Evolutionary conservation across 257 asterid species (phyloP), one percentile per base, ranked within the genome.

Genomic region (Solanum medicagineum): DNA sequence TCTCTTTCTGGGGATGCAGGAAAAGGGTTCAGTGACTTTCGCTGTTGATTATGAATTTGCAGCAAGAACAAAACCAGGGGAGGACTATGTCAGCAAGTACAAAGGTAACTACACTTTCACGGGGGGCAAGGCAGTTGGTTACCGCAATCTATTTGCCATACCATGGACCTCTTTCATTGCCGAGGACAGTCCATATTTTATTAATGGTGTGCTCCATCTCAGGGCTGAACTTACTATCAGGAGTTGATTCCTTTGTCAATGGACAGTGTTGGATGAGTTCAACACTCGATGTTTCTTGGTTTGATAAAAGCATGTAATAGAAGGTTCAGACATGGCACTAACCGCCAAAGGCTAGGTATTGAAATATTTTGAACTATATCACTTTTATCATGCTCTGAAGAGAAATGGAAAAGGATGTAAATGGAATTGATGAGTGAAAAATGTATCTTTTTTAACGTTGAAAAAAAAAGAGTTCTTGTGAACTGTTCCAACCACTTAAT

Each of bases 111-210:
- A 94, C 88, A 93, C 94, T 9, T 95, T 95, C 81, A 95, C 97
- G 0, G 98, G 97, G 14, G 98, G 98, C 36, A 95, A 94, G 87
- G 98, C 98, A 2, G 98, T 95, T 11, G 98, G 98, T 17, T 95
- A 94, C 70, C 93, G 98, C 8, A 94, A 94, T 87, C 84, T 95
- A 42, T 95, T 95, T 79, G 93, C 94, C 86, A 89, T 94, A 70
- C 92, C 94, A 1, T 95, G 98, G 98, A 89, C 91, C 6, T 90
- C 95, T 2, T 95, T 95, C 89, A 89, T 92, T 90, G 98, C 98
- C 0, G 98, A 94, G 14, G 98, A 95, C 83, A 93, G 97, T 74
- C 92, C 84, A 1, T 94, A 89, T 81, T 95, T 95, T 91, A 93
- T 92, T 82, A 91, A 93, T 19, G 94, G 92, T 80, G 84, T 90